These are phyloP conservation scores for Letharia lupina DNA, from an alignment of 495 filamentous ascomycete genomes.

Conservation along the genomic window DNA sequence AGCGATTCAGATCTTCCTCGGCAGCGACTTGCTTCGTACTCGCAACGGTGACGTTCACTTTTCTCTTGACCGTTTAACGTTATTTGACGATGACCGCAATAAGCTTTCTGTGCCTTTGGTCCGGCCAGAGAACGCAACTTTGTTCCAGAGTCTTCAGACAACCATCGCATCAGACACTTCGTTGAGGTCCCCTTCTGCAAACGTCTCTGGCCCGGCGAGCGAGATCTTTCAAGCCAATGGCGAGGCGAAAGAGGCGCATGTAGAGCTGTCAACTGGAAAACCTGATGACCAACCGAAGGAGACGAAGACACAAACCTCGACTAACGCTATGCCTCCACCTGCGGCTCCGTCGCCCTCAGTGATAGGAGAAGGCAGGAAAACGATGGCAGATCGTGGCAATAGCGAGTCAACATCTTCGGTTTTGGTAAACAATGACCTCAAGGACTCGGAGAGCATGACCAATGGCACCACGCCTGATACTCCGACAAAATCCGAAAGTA, in stretches of 20 bases:
- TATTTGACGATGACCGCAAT: slow-evolving; percentile 78
- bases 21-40: slow-evolving; percentile 76
- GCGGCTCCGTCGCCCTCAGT: slow-evolving; percentile 30
- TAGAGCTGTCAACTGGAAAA: slow-evolving; percentile 2
- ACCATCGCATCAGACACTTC: slow-evolving; percentile 38
- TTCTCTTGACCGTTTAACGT: slow-evolving; percentile 76
- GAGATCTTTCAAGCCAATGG: slow-evolving; percentile 37
- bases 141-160: slow-evolving; percentile 69
- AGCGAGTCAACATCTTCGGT: slow-evolving; percentile 11
- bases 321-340: slow-evolving; percentile 20
- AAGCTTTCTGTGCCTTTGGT: slow-evolving; percentile 90
- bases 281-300: slow-evolving; percentile 13
- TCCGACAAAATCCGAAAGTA: slow-evolving; percentile 39
- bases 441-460: slow-evolving; percentile 19
- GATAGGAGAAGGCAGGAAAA: slow-evolving; percentile 23
- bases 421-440: slow-evolving; percentile 11
- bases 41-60: slow-evolving; percentile 89
- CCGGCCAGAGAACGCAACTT: slow-evolving; percentile 76
- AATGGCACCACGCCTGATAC: slow-evolving; percentile 30
- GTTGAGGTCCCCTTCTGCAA: slow-evolving; percentile 1
- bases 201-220: slow-evolving; percentile 37
- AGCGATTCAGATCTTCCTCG: slow-evolving; percentile 70
- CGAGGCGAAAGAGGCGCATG: slow-evolving; percentile 6
- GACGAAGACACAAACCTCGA: slow-evolving; percentile 10
- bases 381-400: not conserved